phyloP scores from a whole-genome alignment of 805 yeast genomes.

The Myxozyma nipponensis region DNA sequence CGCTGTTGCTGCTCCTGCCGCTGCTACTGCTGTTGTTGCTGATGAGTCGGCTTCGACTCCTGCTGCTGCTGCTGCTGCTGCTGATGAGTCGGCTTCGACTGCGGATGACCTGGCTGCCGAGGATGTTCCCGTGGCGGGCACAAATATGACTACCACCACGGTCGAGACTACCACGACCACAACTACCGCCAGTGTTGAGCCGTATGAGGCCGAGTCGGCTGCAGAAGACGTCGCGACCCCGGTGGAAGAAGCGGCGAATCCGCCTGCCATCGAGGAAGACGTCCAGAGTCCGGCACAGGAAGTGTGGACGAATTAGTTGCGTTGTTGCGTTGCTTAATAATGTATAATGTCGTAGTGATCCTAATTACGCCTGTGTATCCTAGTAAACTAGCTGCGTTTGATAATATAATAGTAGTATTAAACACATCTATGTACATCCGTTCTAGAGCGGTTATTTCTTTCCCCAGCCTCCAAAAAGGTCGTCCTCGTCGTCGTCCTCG shows the following conservation, averaged over 20 bases:
- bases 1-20: background rate
- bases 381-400: no score
- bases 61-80: slow-evolving; percentile 1
- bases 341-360: background rate
- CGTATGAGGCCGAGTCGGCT: background rate
- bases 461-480: background rate
- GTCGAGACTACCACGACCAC: background rate
- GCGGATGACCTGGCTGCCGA: background rate
- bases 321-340: background rate
- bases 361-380: background rate
- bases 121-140: slow-evolving; percentile 2
- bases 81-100: slow-evolving; percentile 1
- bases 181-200: no score
- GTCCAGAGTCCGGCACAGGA: background rate
- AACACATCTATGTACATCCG: background rate
- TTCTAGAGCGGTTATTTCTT: background rate
- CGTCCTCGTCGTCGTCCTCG: slow-evolving; percentile 11
- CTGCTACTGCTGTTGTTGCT: background rate
- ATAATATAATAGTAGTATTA: background rate
- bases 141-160: background rate
- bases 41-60: background rate
- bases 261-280: background rate
- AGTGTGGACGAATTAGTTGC: no score
- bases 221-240: background rate
- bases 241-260: background rate